A percentile compares a stretch with the other conserved stretches of the same genome.
These are phyloP conservation scores for Paratinospora sagittata DNA, from an alignment of 164 flowering plant genomes.

Conservation along the genomic window DNA sequence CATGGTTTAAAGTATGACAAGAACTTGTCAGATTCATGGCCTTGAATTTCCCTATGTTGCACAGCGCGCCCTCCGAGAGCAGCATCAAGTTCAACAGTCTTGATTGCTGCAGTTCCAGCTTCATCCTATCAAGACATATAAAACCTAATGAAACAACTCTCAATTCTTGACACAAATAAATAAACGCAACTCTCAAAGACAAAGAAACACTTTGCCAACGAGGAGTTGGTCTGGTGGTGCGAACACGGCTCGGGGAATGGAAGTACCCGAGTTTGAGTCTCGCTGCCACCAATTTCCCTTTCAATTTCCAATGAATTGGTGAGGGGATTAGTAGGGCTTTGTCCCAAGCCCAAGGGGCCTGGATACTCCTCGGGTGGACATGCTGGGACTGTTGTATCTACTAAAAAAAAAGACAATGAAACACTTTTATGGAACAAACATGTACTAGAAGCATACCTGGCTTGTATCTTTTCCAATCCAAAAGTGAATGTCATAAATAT, in stretches of 20 bases:
- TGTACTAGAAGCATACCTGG: slow-evolving; percentile 48
- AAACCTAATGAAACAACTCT: slow-evolving; percentile 3
- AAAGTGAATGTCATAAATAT: slow-evolving; percentile 79
- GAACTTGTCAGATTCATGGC: slow-evolving; percentile 96
- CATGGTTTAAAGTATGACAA: slow-evolving; percentile 97
- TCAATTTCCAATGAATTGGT: no score
- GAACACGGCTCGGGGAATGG: no score
- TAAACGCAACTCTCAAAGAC: no score
- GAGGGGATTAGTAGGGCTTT: no score
- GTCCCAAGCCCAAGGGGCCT: no score
- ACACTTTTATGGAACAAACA: neutral
- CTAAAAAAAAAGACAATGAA: neutral
- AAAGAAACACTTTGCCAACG: no score
- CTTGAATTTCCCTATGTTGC: slow-evolving; percentile 93
- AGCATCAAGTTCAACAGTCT: slow-evolving; percentile 97
- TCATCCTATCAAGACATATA: slow-evolving; percentile 59
- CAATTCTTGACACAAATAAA: no score
- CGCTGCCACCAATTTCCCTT: no score
- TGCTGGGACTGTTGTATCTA: neutral
- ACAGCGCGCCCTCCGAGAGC: slow-evolving; percentile 98
- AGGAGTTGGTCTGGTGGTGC: no score
- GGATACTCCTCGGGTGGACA: no score
- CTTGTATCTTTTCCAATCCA: slow-evolving; percentile 98
- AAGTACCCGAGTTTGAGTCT: no score
- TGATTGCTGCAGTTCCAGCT: slow-evolving; percentile 97